Conservation (phyloP, 2,329 filamentous ascomycete genomes). For the Ciborinia camelliae region DNA sequence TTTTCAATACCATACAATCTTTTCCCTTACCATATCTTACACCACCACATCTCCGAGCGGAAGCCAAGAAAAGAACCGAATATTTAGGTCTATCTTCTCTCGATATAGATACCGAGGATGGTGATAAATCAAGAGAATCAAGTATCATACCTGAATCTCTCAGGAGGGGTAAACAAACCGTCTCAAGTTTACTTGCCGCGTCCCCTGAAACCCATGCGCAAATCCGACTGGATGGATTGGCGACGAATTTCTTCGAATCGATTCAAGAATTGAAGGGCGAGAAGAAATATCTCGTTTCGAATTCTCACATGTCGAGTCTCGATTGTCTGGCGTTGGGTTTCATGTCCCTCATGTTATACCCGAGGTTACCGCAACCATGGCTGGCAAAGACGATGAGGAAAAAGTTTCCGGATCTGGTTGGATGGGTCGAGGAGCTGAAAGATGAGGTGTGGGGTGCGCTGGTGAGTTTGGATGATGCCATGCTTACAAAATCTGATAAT, state of each 20-base stretch:
- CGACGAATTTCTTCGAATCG: constrained; percentile 67
- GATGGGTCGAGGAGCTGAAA: constrained; percentile 44
- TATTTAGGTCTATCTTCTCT: constrained; percentile 67
- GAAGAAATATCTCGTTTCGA: constrained; percentile 54
- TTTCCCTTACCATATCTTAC: constrained; percentile 89
- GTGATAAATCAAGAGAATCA: constrained; percentile 34
- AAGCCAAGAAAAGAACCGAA: constrained; percentile 66
- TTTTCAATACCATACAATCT: constrained; percentile 74
- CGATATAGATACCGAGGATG: constrained; percentile 54
- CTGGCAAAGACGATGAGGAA: constrained; percentile 53
- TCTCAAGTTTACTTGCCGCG: constrained; percentile 56
- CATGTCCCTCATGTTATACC: constrained; percentile 66
- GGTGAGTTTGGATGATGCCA: constrained; percentile 33
- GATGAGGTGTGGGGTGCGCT: constrained; percentile 40
- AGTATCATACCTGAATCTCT: constrained; percentile 38
- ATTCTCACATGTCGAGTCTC: constrained; percentile 54
- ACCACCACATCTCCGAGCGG: constrained; percentile 67
- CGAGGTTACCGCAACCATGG: constrained; percentile 60
- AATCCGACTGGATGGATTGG: constrained; percentile 73
- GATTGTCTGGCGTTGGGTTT: constrained; percentile 83
- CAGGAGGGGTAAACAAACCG: constrained; percentile 42
- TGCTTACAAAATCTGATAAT: constrained; percentile 21
- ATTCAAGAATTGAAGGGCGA: constrained; percentile 59
- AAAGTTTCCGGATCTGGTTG: constrained; percentile 46
- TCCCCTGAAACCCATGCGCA: constrained; percentile 67